phyloP scores from a whole-genome alignment of 2,329 filamentous ascomycete species.

The Metarhizium rileyi region DNA sequence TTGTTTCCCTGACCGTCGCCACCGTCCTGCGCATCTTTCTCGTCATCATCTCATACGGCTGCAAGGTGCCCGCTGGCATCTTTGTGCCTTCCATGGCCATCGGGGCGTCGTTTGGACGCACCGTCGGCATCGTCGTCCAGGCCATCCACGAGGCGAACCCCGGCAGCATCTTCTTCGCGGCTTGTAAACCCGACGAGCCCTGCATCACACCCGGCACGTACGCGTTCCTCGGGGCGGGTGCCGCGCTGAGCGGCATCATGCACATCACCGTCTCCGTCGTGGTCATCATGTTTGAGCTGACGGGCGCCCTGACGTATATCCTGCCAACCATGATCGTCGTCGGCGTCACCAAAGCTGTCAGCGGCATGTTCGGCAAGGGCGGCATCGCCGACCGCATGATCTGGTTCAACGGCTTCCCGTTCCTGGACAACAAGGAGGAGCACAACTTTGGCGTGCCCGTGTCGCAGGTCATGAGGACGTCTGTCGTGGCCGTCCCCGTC shows the following conservation, averaged over 20 bases:
- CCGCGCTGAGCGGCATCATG: slow-evolving; percentile 92
- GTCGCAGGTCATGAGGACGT: slow-evolving; percentile 75
- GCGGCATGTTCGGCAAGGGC: slow-evolving; percentile 85
- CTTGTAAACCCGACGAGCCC: slow-evolving; percentile 81
- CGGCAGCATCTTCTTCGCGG: slow-evolving; percentile 71
- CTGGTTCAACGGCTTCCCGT: slow-evolving; percentile 96
- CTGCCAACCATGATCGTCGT: slow-evolving; percentile 98
- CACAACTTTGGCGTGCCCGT: slow-evolving; percentile 94
- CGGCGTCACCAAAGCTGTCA: slow-evolving; percentile 88
- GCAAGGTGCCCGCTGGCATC: slow-evolving; percentile 94
- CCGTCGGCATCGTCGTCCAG: slow-evolving; percentile 91
- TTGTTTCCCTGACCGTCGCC: slow-evolving; percentile 67
- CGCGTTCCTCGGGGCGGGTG: slow-evolving; percentile 85
- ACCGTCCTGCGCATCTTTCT: slow-evolving; percentile 73
- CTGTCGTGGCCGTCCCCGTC: slow-evolving; percentile 64
- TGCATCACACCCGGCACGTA: slow-evolving; percentile 98
- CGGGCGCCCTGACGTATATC: slow-evolving; percentile 94
- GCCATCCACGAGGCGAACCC: slow-evolving; percentile 79
- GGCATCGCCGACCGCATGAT: slow-evolving; percentile 98
- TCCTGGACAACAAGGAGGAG: slow-evolving; percentile 94
- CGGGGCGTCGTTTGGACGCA: slow-evolving; percentile 85
- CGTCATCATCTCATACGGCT: slow-evolving; percentile 93
- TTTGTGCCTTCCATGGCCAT: slow-evolving; percentile 98
- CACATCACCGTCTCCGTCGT: slow-evolving; percentile 94
- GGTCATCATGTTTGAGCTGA: slow-evolving; percentile 99